Conservation (phyloP, 805 yeast species). For the Candida parachauliodes region DNA sequence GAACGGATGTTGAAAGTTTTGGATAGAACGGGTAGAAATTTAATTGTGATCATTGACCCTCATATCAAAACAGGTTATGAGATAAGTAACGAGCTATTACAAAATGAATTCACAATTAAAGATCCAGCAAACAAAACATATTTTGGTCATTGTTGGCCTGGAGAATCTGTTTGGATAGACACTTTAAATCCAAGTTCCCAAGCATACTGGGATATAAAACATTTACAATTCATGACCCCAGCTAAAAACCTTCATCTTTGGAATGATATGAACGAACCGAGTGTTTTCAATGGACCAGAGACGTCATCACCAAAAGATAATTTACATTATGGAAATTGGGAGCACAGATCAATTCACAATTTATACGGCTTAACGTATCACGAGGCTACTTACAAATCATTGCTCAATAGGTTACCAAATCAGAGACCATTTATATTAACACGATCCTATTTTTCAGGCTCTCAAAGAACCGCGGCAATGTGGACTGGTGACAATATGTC, state of each 20-base stretch:
- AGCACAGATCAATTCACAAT: constrained; percentile 90
- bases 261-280: constrained; percentile 99
- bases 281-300: constrained; percentile 93
- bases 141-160: constrained; percentile 97
- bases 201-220: constrained; percentile 38
- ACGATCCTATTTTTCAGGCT: constrained; percentile 83
- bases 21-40: constrained; percentile 69
- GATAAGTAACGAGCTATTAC: constrained; percentile 52
- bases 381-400: constrained; percentile 71
- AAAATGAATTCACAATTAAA: constrained; percentile 43
- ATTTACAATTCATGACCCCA: constrained; percentile 31
- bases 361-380: constrained; percentile 76
- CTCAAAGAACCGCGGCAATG: constrained; percentile 87
- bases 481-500: constrained; percentile 99
- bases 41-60: constrained; percentile 88
- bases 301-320: constrained; percentile 82
- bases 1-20: constrained; percentile 60
- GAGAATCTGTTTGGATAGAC: constrained; percentile 92
- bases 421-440: constrained; percentile 85
- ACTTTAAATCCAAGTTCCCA: constrained; percentile 59
- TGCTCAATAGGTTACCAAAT: constrained; percentile 47
- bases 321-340: constrained; percentile 76
- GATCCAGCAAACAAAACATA: constrained; percentile 48
- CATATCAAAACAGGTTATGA: constrained; percentile 74
- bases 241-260: constrained; percentile 76